These are phyloP conservation scores for Diospyros kaki DNA, from an alignment of 148 eudicot genomes.

Conservation along the genomic window DNA sequence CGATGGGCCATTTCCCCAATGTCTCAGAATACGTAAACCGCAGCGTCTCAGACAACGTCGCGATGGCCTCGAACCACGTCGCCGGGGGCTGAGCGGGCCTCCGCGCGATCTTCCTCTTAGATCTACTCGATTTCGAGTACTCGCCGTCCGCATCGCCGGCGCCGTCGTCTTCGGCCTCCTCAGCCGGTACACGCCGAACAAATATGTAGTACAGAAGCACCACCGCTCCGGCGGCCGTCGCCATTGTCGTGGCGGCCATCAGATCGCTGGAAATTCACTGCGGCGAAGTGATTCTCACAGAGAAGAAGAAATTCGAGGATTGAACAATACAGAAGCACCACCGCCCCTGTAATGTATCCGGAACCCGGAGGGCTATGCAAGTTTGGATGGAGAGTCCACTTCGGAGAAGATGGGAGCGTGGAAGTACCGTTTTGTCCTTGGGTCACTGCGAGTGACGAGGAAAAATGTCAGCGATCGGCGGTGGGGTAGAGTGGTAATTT, in stretches of 20 bases:
- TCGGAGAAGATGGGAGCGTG: background rate
- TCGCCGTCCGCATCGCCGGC: slow-evolving; percentile 31
- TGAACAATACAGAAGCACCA: background rate
- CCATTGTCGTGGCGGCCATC: slow-evolving; percentile 81
- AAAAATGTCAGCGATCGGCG: background rate
- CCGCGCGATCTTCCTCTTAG: slow-evolving; percentile 54
- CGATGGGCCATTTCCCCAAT: slow-evolving; percentile 93
- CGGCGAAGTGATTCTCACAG: background rate
- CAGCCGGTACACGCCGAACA: slow-evolving; percentile 38
- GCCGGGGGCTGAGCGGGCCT: slow-evolving; percentile 94
- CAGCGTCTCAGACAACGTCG: slow-evolving; percentile 72
- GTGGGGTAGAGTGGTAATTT: background rate
- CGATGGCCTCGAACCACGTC: slow-evolving; percentile 83
- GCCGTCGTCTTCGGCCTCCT: slow-evolving; percentile 30
- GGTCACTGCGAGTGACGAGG: background rate
- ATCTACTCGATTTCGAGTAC: slow-evolving; percentile 40
- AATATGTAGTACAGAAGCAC: slow-evolving; percentile 58
- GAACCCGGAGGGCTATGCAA: background rate
- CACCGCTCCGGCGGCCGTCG: slow-evolving; percentile 81
- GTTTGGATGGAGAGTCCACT: too few species aligned
- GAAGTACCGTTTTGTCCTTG: slow-evolving; percentile 4
- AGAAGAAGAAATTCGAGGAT: background rate
- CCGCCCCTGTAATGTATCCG: background rate
- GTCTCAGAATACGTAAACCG: slow-evolving; percentile 90
- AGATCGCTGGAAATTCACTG: slow-evolving; percentile 9